Evolutionary conservation across 2,329 filamentous ascomycete species (phyloP), one percentile per base, ranked within the genome.

Genomic region (Paracamarosporium sp.): DNA sequence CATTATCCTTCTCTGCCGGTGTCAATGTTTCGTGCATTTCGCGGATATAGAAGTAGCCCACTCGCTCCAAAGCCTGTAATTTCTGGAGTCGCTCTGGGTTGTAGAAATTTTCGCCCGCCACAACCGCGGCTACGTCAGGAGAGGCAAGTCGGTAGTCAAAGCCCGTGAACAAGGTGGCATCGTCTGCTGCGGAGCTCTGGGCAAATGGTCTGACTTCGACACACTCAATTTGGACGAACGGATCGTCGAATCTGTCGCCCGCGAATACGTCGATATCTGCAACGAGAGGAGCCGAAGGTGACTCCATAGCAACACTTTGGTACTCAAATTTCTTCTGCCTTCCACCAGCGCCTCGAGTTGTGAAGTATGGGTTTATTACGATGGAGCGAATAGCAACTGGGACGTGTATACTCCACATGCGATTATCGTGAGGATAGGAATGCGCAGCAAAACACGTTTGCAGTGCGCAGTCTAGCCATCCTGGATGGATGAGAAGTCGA

Each of bases 361-460:
- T 47, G 58, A 51, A 51, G n/a, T 51, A 51, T 9, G 50, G 61
- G 36, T 71, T 71, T n/a, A 75, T 55, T 3, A 48, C 41, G 13
- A 75, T 65, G 12, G 40, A 30, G 1, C 38, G 15, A 20, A 74
- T 61, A 9, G 31, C 46, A 30, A 62, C 57, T 2, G 66, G 66
- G 1, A 76, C 46, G 35, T 72, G 64, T 11, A 71, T 33, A 38
- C 59, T 33, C 59, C 72, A 62, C 33, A 76, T 48, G 20, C 64
- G 50, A 11, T 62, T 68, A 58, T 76, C 72, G 8, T 60, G 57
- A 1, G 76, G 76, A 25, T 65, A 69, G 20, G 60, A 62, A 43
- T 64, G 63, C 1, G 76, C 75, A 2, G 68, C 61, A 20, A 76
- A 43, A 17, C 70, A 57, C 0, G 67, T 59, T 47, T 78, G 76